A percentile compares a stretch with the other conserved stretches of the same genome.
phyloP scores from a whole-genome alignment of 1,284 basidiomycete species.

The Puccinia triticina region DNA sequence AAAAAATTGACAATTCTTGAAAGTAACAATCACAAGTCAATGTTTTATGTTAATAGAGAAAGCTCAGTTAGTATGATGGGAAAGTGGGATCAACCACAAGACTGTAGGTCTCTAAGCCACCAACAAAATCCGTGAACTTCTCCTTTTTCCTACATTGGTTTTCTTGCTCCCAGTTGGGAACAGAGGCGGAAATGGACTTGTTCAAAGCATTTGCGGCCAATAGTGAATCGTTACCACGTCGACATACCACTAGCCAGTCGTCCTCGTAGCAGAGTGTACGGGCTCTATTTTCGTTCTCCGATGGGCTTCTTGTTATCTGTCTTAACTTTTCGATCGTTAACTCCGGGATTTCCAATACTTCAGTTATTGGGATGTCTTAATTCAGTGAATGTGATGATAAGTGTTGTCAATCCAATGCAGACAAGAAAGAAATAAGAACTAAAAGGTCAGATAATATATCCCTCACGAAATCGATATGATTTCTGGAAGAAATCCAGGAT shows the following conservation, averaged over 20 bases:
- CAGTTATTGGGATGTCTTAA: slow-evolving; percentile 26
- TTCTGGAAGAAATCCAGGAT: background rate
- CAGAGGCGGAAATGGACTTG: background rate
- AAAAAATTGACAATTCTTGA: no score
- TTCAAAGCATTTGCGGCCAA: slow-evolving; percentile 66
- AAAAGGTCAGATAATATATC: background rate
- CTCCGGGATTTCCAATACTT: slow-evolving; percentile 7
- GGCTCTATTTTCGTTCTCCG: background rate
- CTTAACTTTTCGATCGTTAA: background rate
- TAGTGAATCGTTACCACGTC: slow-evolving; percentile 90
- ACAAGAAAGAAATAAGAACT: background rate
- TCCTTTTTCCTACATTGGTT: background rate
- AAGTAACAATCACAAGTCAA: no score
- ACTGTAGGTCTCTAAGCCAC: slow-evolving; percentile 11
- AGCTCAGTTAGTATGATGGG: background rate
- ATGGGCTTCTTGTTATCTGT: background rate
- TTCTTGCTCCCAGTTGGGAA: background rate
- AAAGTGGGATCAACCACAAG: slow-evolving; percentile 12
- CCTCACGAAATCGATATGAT: background rate
- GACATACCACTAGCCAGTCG: slow-evolving; percentile 71
- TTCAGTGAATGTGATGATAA: background rate
- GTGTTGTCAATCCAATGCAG: background rate
- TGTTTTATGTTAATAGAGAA: no score
- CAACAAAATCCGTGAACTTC: background rate
- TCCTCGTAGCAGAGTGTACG: slow-evolving; percentile 53